Conservation (phyloP, 257 asterid species). For the Parsonsia alboflavescens region DNA sequence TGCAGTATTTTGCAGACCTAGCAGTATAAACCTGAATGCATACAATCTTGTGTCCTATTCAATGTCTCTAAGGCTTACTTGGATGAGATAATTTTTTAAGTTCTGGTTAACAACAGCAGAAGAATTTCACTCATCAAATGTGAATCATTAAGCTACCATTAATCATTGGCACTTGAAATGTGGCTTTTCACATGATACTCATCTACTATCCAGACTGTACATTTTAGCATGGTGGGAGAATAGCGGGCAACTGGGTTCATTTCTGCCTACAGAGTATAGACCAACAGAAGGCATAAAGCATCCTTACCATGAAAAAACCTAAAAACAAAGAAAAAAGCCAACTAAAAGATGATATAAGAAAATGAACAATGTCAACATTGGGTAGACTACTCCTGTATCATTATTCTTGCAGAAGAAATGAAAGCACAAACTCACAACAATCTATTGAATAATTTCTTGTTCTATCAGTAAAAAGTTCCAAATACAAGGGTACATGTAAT, state of each 20-base stretch:
- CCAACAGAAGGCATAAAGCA: background rate
- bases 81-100: background rate
- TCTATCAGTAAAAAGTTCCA: background rate
- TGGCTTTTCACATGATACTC: background rate
- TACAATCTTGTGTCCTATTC: background rate
- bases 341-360: background rate
- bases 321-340: too few relatives aligned
- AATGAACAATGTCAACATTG: background rate
- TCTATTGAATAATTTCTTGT: background rate
- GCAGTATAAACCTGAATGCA: background rate
- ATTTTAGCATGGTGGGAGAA: background rate
- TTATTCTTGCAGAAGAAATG: background rate
- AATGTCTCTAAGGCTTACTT: background rate
- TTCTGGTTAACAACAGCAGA: background rate
- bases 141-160: background rate
- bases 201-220: background rate
- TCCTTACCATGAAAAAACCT: background rate
- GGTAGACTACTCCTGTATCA: background rate
- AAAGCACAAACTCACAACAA: background rate
- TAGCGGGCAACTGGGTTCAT: background rate
- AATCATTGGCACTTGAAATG: background rate
- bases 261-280: background rate
- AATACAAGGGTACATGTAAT: background rate
- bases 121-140: background rate
- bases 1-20: background rate